Percentiles rank a stretch among this genome's conserved stretches.
Conservation (phyloP, 768 basidiomycete species). For the Suillus spraguei region DNA sequence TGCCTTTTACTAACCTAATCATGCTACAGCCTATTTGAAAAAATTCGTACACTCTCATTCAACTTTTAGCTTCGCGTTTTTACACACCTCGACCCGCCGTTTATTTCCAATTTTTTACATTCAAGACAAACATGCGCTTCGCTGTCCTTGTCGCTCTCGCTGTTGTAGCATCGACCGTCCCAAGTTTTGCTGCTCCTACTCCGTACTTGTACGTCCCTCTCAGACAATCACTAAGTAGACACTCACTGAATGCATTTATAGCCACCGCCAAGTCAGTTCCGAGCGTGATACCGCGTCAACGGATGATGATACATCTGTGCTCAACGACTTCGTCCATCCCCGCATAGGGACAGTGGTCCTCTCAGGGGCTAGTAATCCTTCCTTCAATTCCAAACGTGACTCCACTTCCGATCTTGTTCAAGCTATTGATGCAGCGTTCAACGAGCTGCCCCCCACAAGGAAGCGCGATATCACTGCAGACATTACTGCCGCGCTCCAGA, state of each 20-base stretch:
- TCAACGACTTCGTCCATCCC: background rate
- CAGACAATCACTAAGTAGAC: background rate
- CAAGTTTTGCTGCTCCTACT: background rate
- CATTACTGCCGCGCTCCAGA: background rate
- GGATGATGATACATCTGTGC: background rate
- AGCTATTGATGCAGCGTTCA: background rate
- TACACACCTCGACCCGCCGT: background rate
- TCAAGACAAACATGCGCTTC: background rate
- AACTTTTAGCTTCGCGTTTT: background rate
- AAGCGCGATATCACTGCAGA: background rate
- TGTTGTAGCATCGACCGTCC: background rate
- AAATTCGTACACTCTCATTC: conserved; percentile 3
- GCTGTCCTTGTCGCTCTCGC: background rate
- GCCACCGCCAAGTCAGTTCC: background rate
- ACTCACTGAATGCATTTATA: background rate
- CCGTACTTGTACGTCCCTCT: background rate
- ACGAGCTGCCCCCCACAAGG: background rate
- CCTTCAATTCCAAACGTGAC: background rate
- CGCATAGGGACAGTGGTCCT: background rate
- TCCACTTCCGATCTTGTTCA: background rate
- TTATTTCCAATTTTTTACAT: background rate
- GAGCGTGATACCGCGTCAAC: background rate
- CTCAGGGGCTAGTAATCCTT: background rate
- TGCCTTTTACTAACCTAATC: background rate
- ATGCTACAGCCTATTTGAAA: background rate